Evolutionary conservation across 1,284 basidiomycete species (phyloP).

Genomic region (Xanthoconium separans): DNA sequence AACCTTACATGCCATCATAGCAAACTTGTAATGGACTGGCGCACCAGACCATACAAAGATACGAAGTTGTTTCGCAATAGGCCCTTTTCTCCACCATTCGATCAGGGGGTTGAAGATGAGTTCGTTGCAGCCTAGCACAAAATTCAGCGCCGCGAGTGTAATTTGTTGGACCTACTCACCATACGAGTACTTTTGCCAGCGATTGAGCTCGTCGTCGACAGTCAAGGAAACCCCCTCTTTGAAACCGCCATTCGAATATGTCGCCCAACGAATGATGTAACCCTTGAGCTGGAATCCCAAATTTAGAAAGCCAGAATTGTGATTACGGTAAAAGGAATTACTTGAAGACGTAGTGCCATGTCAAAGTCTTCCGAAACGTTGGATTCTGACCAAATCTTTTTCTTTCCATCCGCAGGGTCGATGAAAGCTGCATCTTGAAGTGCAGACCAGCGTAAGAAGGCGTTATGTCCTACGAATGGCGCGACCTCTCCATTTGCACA

Average conservation of each 20-base stretch:
- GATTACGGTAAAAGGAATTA: conserved; percentile 1
- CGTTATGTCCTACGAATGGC: conserved; percentile 87
- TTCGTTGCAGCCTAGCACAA: conserved; percentile 56
- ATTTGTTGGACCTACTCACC: conserved; percentile 43
- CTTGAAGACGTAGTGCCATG: conserved; percentile 69
- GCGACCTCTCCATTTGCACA: conserved; percentile 79
- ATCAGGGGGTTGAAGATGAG: conserved; percentile 77
- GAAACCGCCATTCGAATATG: conserved; percentile 79
- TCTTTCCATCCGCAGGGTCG: conserved; percentile 53
- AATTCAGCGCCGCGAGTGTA: not conserved
- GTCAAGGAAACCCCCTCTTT: conserved; percentile 87
- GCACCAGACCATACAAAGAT: conserved; percentile 77
- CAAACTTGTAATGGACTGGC: conserved; percentile 81
- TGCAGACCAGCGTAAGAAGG: conserved; percentile 85
- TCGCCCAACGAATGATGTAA: conserved; percentile 73
- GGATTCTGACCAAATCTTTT: conserved; percentile 82
- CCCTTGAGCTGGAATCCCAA: conserved; percentile 45
- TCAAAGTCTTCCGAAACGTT: conserved; percentile 90
- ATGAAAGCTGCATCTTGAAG: conserved; percentile 77
- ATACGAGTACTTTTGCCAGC: conserved; percentile 88
- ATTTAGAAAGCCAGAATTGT: not conserved
- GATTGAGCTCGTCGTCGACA: conserved; percentile 75
- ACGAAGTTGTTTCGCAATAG: conserved; percentile 74
- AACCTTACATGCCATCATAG: conserved; percentile 67
- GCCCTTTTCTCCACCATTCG: conserved; percentile 71